phyloP scores from a whole-genome alignment of 768 basidiomycete genomes.

The Trametopsis cervina region DNA sequence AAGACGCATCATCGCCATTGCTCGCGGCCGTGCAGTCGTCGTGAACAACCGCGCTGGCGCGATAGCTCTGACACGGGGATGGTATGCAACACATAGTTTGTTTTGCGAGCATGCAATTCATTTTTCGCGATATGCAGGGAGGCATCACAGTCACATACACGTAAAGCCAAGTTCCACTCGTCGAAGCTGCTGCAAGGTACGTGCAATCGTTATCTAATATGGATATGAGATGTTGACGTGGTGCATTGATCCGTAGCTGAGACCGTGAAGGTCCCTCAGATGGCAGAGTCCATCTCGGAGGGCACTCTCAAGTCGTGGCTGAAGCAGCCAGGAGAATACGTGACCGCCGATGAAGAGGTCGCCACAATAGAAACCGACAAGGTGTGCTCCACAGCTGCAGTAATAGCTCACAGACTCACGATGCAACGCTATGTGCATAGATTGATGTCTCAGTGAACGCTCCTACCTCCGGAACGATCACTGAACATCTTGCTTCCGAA shows the following conservation, averaged over 20 bases:
- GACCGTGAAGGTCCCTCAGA: conserved; percentile 91
- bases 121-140: conserved; percentile 30
- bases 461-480: conserved; percentile 79
- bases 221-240: conserved; percentile 8
- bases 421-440: no score
- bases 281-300: conserved; percentile 98
- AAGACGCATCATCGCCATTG: conserved; percentile 58
- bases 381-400: conserved; percentile 49
- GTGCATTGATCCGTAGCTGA: conserved; percentile 43
- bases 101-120: no score
- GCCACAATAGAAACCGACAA: conserved; percentile 99
- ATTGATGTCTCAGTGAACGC: conserved; percentile 98
- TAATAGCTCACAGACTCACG: no score
- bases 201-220: conserved; percentile 16
- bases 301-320: conserved; percentile 93
- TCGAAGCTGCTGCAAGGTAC: conserved; percentile 64
- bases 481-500: conserved; percentile 80
- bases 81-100: conserved; percentile 28
- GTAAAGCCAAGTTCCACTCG: conserved; percentile 61
- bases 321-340: conserved; percentile 88
- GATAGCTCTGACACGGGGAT: conserved; percentile 36
- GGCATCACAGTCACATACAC: conserved; percentile 37
- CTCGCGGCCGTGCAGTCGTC: conserved; percentile 50
- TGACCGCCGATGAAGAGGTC: conserved; percentile 90
- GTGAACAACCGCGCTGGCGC: conserved; percentile 34